phyloP scores from a whole-genome alignment of 2,329 filamentous ascomycete species.

The Nigrograna mackinnonii region DNA sequence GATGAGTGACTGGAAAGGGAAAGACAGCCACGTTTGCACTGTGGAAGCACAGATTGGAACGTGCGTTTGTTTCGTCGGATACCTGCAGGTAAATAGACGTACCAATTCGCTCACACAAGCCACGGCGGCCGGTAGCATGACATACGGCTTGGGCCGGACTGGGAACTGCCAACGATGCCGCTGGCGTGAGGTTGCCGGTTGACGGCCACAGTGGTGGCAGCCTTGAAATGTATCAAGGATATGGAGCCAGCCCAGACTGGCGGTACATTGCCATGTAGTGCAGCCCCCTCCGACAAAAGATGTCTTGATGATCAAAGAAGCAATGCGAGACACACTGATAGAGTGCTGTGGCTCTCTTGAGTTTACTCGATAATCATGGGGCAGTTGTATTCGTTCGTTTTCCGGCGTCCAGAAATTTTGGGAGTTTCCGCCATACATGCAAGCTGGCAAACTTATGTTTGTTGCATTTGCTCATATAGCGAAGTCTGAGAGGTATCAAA shows the following conservation, averaged over 20 bases:
- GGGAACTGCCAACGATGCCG: conserved; percentile 8
- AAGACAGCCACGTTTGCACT: conserved; percentile 38
- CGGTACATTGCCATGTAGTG: neutral
- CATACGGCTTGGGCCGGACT: conserved; percentile 5
- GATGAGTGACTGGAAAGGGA: conserved; percentile 14
- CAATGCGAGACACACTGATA: neutral
- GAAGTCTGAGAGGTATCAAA: neutral
- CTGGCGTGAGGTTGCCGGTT: no score
- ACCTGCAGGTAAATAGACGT: conserved; percentile 30
- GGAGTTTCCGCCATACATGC: no score
- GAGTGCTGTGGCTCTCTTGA: neutral
- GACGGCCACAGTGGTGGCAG: no score
- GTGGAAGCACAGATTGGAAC: conserved; percentile 22
- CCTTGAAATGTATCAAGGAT: neutral
- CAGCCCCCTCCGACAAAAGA: neutral
- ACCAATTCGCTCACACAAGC: conserved; percentile 25
- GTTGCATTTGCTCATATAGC: neutral
- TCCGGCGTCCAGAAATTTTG: neutral
- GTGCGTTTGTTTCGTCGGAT: conserved; percentile 36
- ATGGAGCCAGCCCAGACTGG: neutral
- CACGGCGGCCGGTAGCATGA: conserved; percentile 19
- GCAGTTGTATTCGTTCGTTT: neutral
- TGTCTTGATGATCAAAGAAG: neutral
- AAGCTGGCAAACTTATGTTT: neutral
- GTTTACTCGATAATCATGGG: neutral